Evolutionary conservation across 768 basidiomycete species (phyloP).

Genomic region (Flagelloscypha sp.): DNA sequence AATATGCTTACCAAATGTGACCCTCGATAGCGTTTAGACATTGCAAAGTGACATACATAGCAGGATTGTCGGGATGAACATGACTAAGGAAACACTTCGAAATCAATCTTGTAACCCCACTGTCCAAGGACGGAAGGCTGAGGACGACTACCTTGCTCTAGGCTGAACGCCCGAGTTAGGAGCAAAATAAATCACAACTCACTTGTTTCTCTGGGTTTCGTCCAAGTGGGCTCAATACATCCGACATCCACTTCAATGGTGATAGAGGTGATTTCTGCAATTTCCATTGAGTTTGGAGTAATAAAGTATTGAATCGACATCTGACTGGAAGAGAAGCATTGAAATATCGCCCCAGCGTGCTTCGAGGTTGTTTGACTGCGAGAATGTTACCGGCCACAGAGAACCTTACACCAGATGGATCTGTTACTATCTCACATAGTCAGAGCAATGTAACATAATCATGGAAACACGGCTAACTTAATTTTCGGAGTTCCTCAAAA

Average conservation of each 20-base stretch:
- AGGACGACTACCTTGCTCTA: slow-evolving; percentile 73
- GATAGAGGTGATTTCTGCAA: slow-evolving; percentile 44
- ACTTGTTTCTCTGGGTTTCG: slow-evolving; percentile 67
- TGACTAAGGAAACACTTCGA: slow-evolving; percentile 76
- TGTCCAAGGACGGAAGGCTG: slow-evolving; percentile 90
- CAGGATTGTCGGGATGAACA: slow-evolving; percentile 74
- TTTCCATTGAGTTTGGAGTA: slow-evolving; percentile 1
- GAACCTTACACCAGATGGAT: slow-evolving; percentile 78
- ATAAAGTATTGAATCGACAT: background rate
- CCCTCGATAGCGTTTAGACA: slow-evolving; percentile 91
- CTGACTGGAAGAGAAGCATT: slow-evolving; percentile 47
- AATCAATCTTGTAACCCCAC: slow-evolving; percentile 73
- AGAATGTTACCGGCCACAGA: slow-evolving; percentile 87
- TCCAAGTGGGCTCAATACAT: slow-evolving; percentile 72
- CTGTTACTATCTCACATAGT: slow-evolving; percentile 49
- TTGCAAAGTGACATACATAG: slow-evolving; percentile 76
- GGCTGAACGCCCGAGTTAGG: slow-evolving; percentile 7
- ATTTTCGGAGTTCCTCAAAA: slow-evolving; percentile 65
- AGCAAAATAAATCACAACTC: slow-evolving; percentile 4
- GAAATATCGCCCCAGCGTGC: slow-evolving; percentile 70
- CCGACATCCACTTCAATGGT: slow-evolving; percentile 55
- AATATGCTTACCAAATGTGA: slow-evolving; percentile 67
- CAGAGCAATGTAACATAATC: slow-evolving; percentile 2
- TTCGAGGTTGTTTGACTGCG: slow-evolving; percentile 58
- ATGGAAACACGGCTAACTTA: slow-evolving; percentile 39